Evolutionary conservation across 1,284 basidiomycete genomes (phyloP).

Genomic region (Jaminaea rosea): DNA sequence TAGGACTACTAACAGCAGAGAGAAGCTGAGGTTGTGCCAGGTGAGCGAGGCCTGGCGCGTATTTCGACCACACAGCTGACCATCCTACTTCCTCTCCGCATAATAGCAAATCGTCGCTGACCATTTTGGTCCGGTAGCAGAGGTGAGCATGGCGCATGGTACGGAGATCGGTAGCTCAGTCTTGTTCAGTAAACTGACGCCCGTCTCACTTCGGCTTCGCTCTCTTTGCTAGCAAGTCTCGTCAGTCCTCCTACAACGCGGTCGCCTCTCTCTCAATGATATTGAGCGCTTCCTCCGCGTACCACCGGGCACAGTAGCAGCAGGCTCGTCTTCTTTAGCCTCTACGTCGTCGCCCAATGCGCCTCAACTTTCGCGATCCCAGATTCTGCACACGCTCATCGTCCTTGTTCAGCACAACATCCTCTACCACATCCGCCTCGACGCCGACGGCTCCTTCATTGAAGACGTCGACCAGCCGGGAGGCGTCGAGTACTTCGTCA

Average conservation of each 20-base stretch:
- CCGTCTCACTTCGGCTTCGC: too few species aligned
- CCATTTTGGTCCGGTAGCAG: slow-evolving; percentile 68
- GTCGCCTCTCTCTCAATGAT: slow-evolving; percentile 63
- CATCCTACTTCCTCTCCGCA: slow-evolving; percentile 56
- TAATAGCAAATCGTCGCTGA: slow-evolving; percentile 65
- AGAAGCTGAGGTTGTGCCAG: not conserved
- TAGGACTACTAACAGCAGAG: slow-evolving; percentile 10
- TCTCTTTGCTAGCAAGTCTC: slow-evolving; percentile 62
- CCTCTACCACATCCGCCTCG: slow-evolving; percentile 44
- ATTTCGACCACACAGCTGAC: slow-evolving; percentile 10
- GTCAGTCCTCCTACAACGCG: slow-evolving; percentile 70
- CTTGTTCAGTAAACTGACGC: too few species aligned
- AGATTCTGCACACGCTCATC: slow-evolving; percentile 65
- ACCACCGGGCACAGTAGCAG: slow-evolving; percentile 14
- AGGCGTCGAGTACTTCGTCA: slow-evolving; percentile 46
- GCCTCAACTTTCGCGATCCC: slow-evolving; percentile 53
- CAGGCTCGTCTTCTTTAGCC: slow-evolving; percentile 6
- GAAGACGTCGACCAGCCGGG: not conserved
- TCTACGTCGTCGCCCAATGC: slow-evolving; percentile 55
- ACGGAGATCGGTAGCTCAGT: not conserved
- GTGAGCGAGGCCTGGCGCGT: slow-evolving; percentile 12
- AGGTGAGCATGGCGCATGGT: slow-evolving; percentile 53
- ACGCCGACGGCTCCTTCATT: slow-evolving; percentile 14
- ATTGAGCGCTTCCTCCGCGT: slow-evolving; percentile 40
- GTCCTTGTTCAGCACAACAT: slow-evolving; percentile 81